These are phyloP conservation scores for Colletotrichum brevisporum DNA, from an alignment of 2,329 filamentous ascomycete genomes.

Conservation along the genomic window DNA sequence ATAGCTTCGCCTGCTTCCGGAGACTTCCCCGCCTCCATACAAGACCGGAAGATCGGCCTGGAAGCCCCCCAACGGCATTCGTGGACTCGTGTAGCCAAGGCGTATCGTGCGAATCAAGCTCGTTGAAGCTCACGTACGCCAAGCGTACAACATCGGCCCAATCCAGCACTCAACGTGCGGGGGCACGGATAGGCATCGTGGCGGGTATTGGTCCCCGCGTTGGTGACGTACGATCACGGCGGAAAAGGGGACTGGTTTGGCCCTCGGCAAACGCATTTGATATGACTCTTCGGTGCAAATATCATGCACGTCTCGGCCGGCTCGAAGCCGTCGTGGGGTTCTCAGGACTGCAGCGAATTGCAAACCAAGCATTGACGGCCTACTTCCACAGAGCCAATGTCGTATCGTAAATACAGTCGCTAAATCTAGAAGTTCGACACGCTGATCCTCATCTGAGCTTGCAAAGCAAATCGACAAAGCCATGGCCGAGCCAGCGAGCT, in stretches of 20 bases:
- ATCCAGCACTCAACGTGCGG: constrained; percentile 8
- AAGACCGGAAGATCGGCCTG: constrained; percentile 4
- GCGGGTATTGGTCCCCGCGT: constrained; percentile 4
- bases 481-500: not conserved
- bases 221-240: not conserved
- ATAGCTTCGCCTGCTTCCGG: constrained; percentile 13
- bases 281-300: not conserved
- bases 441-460: no score
- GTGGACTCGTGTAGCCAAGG: not conserved
- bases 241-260: not conserved
- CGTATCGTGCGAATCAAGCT: constrained; percentile 32
- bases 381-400: no score
- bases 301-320: no score
- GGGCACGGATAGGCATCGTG: constrained; percentile 3
- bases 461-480: no score
- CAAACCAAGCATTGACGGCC: no score
- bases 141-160: constrained; percentile 2
- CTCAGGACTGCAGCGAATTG: no score
- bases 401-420: no score
- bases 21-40: constrained; percentile 3
- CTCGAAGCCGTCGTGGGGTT: no score
- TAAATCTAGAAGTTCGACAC: no score
- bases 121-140: not conserved
- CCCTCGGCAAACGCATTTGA: not conserved
- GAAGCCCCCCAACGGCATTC: not conserved